Evolutionary conservation across 306 rosid species (phyloP).

Genomic region (Mucuna pruriens): DNA sequence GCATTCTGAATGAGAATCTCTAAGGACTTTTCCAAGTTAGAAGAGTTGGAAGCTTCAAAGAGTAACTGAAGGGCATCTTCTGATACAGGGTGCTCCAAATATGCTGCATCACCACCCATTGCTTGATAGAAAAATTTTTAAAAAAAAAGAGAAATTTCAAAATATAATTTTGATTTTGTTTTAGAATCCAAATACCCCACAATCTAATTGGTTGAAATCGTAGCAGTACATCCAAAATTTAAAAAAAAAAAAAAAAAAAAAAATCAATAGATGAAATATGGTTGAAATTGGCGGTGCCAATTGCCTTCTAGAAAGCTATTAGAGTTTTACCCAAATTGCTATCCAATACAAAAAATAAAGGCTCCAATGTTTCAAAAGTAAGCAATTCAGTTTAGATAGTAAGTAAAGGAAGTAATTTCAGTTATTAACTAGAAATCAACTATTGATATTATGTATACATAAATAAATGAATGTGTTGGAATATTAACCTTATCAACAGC

Average conservation of each 20-base stretch:
- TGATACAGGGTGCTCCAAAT: slow-evolving; percentile 42
- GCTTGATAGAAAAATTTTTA: background rate
- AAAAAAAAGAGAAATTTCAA: background rate
- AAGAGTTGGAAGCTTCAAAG: slow-evolving; percentile 46
- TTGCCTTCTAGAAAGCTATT: background rate
- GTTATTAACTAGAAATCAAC: too few relatives aligned
- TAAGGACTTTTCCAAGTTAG: slow-evolving; percentile 44
- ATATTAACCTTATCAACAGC: too few relatives aligned
- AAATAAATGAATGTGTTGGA: too few relatives aligned
- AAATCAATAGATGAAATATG: background rate
- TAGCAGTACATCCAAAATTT: background rate
- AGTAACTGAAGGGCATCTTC: slow-evolving; percentile 46
- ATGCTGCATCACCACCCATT: slow-evolving; percentile 42
- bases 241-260: background rate
- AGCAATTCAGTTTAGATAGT: background rate
- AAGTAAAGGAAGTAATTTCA: background rate
- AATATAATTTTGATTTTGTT: slow-evolving; percentile 32
- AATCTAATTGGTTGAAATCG: background rate
- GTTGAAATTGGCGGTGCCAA: background rate
- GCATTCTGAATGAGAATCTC: slow-evolving; percentile 17
- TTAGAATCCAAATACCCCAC: background rate
- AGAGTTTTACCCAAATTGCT: background rate
- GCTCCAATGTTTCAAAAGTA: background rate
- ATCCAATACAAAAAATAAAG: background rate
- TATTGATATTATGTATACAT: too few relatives aligned